Base-by-base conservation (phyloP, 768 basidiomycete genomes). In the Dendrothele bispora region DNA sequence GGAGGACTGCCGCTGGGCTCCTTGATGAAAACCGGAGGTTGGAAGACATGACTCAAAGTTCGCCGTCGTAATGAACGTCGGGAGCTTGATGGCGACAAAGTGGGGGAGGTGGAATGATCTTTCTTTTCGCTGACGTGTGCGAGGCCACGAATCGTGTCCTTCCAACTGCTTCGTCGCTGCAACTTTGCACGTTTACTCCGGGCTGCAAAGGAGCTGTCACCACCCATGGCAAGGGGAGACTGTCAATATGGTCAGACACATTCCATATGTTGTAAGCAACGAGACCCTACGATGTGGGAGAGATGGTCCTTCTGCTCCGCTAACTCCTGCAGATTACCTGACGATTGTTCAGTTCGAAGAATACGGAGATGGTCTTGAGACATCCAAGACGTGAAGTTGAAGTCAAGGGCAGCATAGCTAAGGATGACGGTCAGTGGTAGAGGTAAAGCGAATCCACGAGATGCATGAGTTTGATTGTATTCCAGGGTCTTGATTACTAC, bases 361-460 rank as follows among this genome's bases (percentile, higher is more conserved):
- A 95, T 87, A 4, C 82, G 84, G 47, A 98, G 74, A 63, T 98
- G 84, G 17, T 79, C 79, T 7, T 84, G 83, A 0, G 88, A 79
- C 91, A 94, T 93, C 95, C 95, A 98, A 18, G 94, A 95, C 0
- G 92, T 93, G 60, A 95, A 98, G 64, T 98, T 98, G 72, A 99
- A 98, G 65, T 98, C 95, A 37, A 98, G 78, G 21, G 88, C 89
- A 1, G 95, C 82, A 65, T 98, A 99, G 55, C 83, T 91, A 45
- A 95, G 79, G 24, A 97, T 84, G 49, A 98, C 74, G 1, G 89
- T 88, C 30, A 86, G 68, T 1, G 97, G 97, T 15, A 79, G 73
- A 1, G 85, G 88, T 26, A 95, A 72, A 18, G 63, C 52, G 29
- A 60, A 48, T 44, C 64, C 70, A 14, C 64, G 68, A 52, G 58